phyloP scores from a whole-genome alignment of 2,329 filamentous ascomycete species.

The Chrysosporium keratinophilum region DNA sequence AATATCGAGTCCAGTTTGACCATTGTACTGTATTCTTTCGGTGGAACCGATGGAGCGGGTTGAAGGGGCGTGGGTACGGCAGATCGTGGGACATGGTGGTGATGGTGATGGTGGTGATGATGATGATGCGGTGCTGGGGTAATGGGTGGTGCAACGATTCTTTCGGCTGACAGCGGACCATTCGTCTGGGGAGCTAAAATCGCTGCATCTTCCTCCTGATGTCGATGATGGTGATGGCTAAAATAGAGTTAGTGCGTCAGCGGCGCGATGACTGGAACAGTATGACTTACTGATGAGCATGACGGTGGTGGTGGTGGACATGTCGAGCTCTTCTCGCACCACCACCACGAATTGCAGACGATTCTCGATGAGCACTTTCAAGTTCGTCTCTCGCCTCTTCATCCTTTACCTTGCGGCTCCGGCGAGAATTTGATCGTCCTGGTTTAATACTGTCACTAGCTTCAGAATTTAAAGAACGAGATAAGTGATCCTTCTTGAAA shows the following conservation, averaged over 20 bases:
- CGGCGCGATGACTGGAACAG: neutral
- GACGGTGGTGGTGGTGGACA: constrained; percentile 51
- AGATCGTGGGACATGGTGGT: constrained; percentile 26
- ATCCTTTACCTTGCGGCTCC: constrained; percentile 61
- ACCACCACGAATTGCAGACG: constrained; percentile 51
- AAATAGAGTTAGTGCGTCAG: constrained; percentile 6
- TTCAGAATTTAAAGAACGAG: constrained; percentile 5
- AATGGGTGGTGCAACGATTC: constrained; percentile 10
- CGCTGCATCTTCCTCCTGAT: constrained; percentile 40
- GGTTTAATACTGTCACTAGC: constrained; percentile 9
- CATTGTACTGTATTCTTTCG: constrained; percentile 51
- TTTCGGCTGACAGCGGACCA: constrained; percentile 23
- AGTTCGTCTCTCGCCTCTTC: constrained; percentile 57
- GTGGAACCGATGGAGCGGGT: constrained; percentile 25
- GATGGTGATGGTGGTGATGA: constrained; percentile 39
- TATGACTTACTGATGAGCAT: constrained; percentile 46
- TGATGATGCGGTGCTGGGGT: constrained; percentile 31
- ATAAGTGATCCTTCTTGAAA: constrained; percentile 40
- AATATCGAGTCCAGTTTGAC: constrained; percentile 62
- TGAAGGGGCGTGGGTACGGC: constrained; percentile 15
- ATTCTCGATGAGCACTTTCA: constrained; percentile 56
- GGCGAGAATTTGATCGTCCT: constrained; percentile 43
- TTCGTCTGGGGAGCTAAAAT: constrained; percentile 20
- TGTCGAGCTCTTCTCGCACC: constrained; percentile 45
- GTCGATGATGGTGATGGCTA: constrained; percentile 46